Percentiles rank a stretch among this genome's conserved stretches.
Conservation (phyloP, 2,329 filamentous ascomycete genomes). For the Blastomyces percursus region DNA sequence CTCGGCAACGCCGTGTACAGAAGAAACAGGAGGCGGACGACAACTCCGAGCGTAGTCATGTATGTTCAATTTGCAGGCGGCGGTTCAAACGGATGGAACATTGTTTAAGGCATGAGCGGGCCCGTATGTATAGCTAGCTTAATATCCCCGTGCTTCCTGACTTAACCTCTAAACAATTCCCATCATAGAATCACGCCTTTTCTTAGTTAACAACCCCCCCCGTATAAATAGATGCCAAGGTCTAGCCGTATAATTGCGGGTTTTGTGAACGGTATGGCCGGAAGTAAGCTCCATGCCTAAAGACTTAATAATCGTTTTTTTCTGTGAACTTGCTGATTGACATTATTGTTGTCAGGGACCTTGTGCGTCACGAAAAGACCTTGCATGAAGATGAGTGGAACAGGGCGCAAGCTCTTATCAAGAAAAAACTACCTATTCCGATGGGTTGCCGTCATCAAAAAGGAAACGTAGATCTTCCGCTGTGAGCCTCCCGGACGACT, state of each 20-base stretch:
- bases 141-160: not conserved
- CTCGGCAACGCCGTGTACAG: not conserved
- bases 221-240: slow-evolving; percentile 20
- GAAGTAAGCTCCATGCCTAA: slow-evolving; percentile 17
- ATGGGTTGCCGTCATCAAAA: not conserved
- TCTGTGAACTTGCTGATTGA: slow-evolving; percentile 6
- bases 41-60: not conserved
- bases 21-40: not conserved
- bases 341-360: slow-evolving; percentile 17
- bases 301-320: not conserved
- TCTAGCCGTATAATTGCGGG: slow-evolving; percentile 24
- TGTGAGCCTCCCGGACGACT: not conserved
- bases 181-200: too few relatives aligned
- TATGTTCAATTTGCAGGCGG: slow-evolving; percentile 22
- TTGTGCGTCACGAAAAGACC: slow-evolving; percentile 27
- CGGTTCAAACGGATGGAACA: slow-evolving; percentile 28
- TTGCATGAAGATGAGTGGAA: slow-evolving; percentile 23
- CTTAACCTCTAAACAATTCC: not conserved
- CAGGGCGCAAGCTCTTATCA: slow-evolving; percentile 5
- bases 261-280: slow-evolving; percentile 27
- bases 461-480: not conserved
- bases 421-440: not conserved
- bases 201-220: not conserved
- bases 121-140: slow-evolving; percentile 15
- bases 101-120: slow-evolving; percentile 26